These are phyloP conservation scores for Vaccinium darrowii DNA, from an alignment of 148 eudicot genomes.

Conservation along the genomic window DNA sequence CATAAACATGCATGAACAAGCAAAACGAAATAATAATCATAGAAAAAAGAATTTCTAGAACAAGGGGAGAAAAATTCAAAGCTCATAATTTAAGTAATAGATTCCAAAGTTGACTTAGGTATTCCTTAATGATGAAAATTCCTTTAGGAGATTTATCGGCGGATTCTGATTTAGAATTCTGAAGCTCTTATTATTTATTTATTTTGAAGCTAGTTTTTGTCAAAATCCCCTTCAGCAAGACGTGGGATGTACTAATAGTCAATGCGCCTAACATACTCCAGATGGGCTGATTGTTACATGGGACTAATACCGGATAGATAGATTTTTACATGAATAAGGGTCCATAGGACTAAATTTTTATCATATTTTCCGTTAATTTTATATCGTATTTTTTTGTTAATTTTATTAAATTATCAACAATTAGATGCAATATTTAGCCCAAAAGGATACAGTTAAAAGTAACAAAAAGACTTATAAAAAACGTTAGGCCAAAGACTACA, in stretches of 20 bases:
- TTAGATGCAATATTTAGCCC: too few species aligned
- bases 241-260: not conserved
- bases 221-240: not conserved
- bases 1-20: not conserved
- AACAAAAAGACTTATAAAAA: too few species aligned
- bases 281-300: not conserved
- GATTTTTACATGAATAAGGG: too few species aligned
- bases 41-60: slow-evolving; percentile 10
- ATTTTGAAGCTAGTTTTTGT: not conserved
- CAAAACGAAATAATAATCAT: not conserved
- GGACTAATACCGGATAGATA: not conserved
- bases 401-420: too few species aligned
- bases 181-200: not conserved
- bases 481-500: too few species aligned
- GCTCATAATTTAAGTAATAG: not conserved
- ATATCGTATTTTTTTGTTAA: too few species aligned
- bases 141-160: not conserved
- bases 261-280: not conserved
- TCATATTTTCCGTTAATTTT: too few species aligned
- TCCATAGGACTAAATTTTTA: too few species aligned
- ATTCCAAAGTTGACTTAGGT: slow-evolving; percentile 19
- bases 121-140: not conserved
- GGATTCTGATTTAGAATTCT: not conserved
- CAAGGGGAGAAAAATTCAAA: not conserved
- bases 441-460: too few species aligned